Evolutionary conservation across 192 early-diverging fungal genomes (phyloP).

Genomic region (Obelidium mucronatum): DNA sequence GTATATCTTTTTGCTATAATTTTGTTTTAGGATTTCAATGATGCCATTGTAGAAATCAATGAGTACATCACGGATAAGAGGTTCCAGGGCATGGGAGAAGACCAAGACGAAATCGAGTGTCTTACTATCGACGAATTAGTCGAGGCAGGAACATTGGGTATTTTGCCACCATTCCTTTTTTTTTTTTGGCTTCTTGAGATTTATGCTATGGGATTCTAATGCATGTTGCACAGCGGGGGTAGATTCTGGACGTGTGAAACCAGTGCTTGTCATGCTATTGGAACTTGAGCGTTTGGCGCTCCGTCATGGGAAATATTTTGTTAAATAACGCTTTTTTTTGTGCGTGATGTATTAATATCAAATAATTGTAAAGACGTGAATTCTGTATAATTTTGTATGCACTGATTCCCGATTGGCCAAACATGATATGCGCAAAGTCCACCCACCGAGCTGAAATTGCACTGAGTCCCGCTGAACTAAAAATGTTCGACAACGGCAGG

Average conservation of each 20-base stretch:
- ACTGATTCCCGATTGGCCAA: too few species aligned
- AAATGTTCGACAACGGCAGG: not conserved
- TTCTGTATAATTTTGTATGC: too few species aligned
- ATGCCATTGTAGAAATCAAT: constrained; percentile 28
- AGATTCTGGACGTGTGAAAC: not conserved
- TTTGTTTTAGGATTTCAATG: constrained; percentile 2
- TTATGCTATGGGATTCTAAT: too few species aligned
- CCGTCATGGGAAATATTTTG: not conserved
- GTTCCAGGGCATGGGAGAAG: constrained; percentile 25
- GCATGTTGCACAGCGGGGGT: too few species aligned
- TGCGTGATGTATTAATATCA: too few species aligned
- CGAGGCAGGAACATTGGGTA: not conserved
- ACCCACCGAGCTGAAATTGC: too few species aligned
- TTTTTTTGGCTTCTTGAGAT: too few species aligned
- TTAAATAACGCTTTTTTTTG: too few species aligned
- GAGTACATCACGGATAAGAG: constrained; percentile 29
- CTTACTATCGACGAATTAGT: constrained; percentile 5
- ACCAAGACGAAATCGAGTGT: not conserved
- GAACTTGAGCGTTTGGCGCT: not conserved
- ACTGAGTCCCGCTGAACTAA: not conserved
- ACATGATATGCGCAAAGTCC: too few species aligned
- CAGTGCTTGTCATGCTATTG: not conserved
- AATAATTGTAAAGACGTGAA: too few species aligned
- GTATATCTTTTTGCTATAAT: too few species aligned
- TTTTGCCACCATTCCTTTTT: not conserved